These are phyloP conservation scores for Phytophthora foliorum DNA, from an alignment of 352 stramenopile species.

Conservation along the genomic window DNA sequence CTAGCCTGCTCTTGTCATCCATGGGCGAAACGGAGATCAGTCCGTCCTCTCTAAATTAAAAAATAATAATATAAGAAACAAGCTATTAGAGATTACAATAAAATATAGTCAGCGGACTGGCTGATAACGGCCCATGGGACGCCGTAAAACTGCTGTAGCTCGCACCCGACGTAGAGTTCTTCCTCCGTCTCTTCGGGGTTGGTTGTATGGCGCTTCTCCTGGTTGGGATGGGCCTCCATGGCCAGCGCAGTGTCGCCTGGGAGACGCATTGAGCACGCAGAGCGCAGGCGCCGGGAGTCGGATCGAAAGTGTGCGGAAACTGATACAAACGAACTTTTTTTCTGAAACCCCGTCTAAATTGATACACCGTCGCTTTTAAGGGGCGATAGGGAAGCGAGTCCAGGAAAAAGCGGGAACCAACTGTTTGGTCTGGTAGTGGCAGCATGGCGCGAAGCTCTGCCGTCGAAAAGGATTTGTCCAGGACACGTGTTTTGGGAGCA, in stretches of 20 bases:
- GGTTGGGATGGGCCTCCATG: conserved; percentile 27
- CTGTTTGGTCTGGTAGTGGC: background rate
- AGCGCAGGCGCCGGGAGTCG: background rate
- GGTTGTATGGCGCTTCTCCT: conserved; percentile 26
- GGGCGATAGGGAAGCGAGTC: too few relatives aligned
- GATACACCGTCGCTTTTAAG: too few relatives aligned
- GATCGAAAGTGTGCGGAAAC: conserved; percentile 14
- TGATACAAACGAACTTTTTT: conserved; percentile 29
- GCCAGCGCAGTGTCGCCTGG: conserved; percentile 7
- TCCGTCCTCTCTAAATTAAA: conserved; percentile 68
- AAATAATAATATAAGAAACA: conserved; percentile 13
- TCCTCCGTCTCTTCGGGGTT: conserved; percentile 48
- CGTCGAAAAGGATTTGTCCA: conserved; percentile 1
- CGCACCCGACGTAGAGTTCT: conserved; percentile 76
- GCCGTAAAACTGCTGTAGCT: conserved; percentile 15
- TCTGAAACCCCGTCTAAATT: conserved; percentile 1
- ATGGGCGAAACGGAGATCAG: conserved; percentile 51
- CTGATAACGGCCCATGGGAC: conserved; percentile 28
- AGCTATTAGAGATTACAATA: background rate
- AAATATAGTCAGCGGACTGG: conserved; percentile 12
- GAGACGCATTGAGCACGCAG: conserved; percentile 23
- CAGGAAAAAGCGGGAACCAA: conserved; percentile 2
- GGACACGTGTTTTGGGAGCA: conserved; percentile 9
- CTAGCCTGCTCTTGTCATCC: conserved; percentile 61
- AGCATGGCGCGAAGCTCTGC: background rate